Evolutionary conservation across 1,284 basidiomycete species (phyloP), one percentile per base, ranked within the genome.

Genomic region (Thecaphora thlaspeos): DNA sequence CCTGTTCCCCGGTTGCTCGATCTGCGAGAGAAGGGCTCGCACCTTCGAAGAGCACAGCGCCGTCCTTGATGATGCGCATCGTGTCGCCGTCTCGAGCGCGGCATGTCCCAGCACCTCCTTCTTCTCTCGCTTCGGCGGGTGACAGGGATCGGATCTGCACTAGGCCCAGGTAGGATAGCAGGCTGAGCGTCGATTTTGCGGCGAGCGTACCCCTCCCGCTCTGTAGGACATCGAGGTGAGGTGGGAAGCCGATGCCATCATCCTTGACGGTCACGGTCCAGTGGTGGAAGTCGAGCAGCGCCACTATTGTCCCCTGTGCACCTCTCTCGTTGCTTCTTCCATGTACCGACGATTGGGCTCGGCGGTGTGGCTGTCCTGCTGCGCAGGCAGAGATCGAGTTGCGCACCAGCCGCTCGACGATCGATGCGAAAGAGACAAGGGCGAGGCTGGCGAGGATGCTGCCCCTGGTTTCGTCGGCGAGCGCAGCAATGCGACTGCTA

Each of bases 221-320:
- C 32, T 15, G 32, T 34, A 4, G 4, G 39, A 23, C n/a, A 15
- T 19, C 17, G 39, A 23, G 18, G 39, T 21, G 9, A n/a, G 7
- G 8, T 4, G 39, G 39, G 5, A 19, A 21, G 39, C n/a, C 39
- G 8, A 21, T 11, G 39, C 39, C 30, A 5, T 61, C 43, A 38
- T 48, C 19, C 11, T 39, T 30, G 22, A 49, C 41, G 9, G 38
- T 37, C 34, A 61, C 24, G 22, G 51, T 37, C 59, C 59, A 61
- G 19, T 47, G 43, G 15, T 40, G 46, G 37, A 49, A 57, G 28
- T 61, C 59, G 41, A 61, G 5, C 4, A 26, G 17, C n/a, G 57
- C 4, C 1, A n/a, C 26, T 18, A 46, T 43, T 0, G 28, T 46
- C 9, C 46, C 48, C n/a, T 41, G 7, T 11, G 11, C 26, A 11